Base-by-base conservation (phyloP, 352 stramenopile genomes). In the Phytophthora sp. region DNA sequence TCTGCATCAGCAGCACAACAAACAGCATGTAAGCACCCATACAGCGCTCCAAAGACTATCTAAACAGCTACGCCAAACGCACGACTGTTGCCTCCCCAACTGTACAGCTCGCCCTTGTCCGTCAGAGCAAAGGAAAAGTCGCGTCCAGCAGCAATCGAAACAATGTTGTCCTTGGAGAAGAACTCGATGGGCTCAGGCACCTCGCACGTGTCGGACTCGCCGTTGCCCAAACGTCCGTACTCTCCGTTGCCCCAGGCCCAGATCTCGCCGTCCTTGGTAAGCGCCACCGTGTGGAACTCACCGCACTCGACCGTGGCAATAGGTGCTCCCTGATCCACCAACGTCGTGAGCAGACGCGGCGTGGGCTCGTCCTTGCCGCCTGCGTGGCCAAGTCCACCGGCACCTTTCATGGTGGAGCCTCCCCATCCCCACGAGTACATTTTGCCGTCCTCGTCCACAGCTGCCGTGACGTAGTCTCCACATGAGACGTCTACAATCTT, bases 61-160 rank as follows among this genome's bases (percentile, higher is more conserved):
- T 27, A 21, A 18, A 31, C 24, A 44, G 24, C 26, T 52, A 33
- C 3, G 15, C 1, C 21, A 54, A 57, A 90, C 87, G 71, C 85
- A 94, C 85, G 82, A 66, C 95, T 96, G 76, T 98, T 98, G 70
- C 87, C 88, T 57, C 93, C 93, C 93, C 93, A 98, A 46, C 82
- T 89, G 57, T 93, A 97, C 16, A 98, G 72, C 50, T 94, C 81
- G 60, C 91, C 91, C 8, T 87, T 77, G 36, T 91, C 80, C 1
- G 84, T 93, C 38, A 98, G 63, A 13, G 89, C 90, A 45, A 98
- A 89, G 11, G 87, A 91, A 57, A 98, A 98, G 58, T 95, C 91
- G 16, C 89, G 82, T 6, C 93, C 93, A n/a, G 77, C 84, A 11
- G 89, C 76, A 51, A 97, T 95, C 7, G 67, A 56, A 30, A 84